These are phyloP conservation scores for Rubroshorea leprosula DNA, from an alignment of 345 rosid genomes.

Conservation along the genomic window DNA sequence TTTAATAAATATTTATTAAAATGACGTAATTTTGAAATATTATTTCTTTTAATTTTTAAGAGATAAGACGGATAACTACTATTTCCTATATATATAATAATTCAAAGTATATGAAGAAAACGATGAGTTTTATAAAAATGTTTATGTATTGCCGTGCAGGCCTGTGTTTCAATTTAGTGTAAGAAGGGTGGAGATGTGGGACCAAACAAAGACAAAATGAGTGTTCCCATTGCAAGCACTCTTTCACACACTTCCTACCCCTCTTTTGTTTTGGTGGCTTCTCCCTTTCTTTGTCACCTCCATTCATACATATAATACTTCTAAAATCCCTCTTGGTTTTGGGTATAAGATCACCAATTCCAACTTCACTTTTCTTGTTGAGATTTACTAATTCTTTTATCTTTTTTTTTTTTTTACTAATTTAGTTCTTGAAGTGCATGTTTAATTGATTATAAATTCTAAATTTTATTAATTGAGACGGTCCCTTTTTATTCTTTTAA, in stretches of 20 bases:
- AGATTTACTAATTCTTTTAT: no score
- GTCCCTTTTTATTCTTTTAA: no score
- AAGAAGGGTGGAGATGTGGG: constrained; percentile 18
- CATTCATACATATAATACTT: constrained; percentile 12
- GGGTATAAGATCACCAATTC: constrained; percentile 27
- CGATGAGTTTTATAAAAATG: no score
- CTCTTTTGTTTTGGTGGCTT: constrained; percentile 17
- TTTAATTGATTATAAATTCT: no score
- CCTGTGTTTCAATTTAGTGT: constrained; percentile 4
- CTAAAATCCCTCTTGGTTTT: constrained; percentile 26
- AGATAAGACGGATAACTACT: no score
- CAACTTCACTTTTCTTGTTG: background rate
- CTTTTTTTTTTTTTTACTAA: no score
- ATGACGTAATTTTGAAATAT: no score
- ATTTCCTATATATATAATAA: no score
- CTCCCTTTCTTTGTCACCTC: constrained; percentile 27
- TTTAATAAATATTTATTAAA: no score
- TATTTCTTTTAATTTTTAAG: no score
- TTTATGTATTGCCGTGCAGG: constrained; percentile 22
- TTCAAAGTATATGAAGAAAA: constrained; percentile 15
- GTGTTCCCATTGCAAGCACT: constrained; percentile 34
- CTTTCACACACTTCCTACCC: constrained; percentile 21
- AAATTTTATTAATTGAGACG: no score
- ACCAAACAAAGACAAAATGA: constrained; percentile 30
- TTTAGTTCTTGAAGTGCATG: no score